These are phyloP conservation scores for Zygoascus hellenicus DNA, from an alignment of 1,139 yeast species.

Conservation along the genomic window DNA sequence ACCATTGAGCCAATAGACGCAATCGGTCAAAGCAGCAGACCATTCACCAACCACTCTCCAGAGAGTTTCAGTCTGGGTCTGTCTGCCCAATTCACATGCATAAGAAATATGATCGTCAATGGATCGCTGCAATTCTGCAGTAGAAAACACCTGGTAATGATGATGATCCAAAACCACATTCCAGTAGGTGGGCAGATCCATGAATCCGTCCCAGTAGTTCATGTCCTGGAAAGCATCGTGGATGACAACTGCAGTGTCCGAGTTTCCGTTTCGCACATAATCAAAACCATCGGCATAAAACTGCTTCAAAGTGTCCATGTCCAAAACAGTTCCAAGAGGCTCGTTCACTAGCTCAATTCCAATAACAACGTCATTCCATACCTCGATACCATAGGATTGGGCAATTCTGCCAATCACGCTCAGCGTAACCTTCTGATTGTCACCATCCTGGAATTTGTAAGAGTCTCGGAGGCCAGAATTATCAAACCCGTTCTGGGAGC, in stretches of 20 bases:
- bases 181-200: constrained; percentile 43
- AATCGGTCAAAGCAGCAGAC: constrained; percentile 92
- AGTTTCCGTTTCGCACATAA: constrained; percentile 43
- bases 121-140: constrained; percentile 49
- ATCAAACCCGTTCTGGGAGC: constrained; percentile 97
- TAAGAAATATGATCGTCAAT: constrained; percentile 56
- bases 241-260: constrained; percentile 48
- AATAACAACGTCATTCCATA: constrained; percentile 64
- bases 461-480: constrained; percentile 82
- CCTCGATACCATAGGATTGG: constrained; percentile 59
- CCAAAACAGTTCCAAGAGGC: constrained; percentile 70
- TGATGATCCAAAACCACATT: constrained; percentile 84
- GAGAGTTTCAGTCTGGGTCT: constrained; percentile 49
- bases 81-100: constrained; percentile 60
- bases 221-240: constrained; percentile 68
- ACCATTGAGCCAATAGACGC: constrained; percentile 89
- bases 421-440: constrained; percentile 49
- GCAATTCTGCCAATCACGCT: constrained; percentile 42
- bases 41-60: constrained; percentile 88
- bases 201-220: constrained; percentile 59
- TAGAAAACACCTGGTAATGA: constrained; percentile 79
- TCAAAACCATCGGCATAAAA: constrained; percentile 55
- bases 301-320: constrained; percentile 51
- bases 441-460: constrained; percentile 44
- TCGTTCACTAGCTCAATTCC: constrained; percentile 88